These are phyloP conservation scores for Dendrobium huoshanense DNA, from an alignment of 106 monocot genomes.

Conservation along the genomic window DNA sequence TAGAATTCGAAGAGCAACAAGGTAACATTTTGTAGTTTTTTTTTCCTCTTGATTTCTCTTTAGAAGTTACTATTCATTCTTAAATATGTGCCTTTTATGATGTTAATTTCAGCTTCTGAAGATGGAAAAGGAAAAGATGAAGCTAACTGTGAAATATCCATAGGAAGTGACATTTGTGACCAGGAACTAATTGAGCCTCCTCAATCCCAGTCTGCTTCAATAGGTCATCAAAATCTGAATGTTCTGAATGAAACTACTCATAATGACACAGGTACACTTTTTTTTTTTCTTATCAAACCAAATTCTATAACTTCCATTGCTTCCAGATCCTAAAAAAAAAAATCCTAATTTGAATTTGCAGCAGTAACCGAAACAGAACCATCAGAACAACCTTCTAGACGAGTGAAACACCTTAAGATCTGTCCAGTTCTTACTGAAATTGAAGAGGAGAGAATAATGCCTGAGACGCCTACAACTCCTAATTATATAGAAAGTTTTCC, in stretches of 20 bases:
- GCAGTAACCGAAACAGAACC: slow-evolving; percentile 16
- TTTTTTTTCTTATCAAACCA: background rate
- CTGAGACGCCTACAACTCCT: slow-evolving; percentile 51
- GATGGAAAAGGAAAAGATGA: slow-evolving; percentile 23
- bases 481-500: background rate
- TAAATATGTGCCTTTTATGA: background rate
- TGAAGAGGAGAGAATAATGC: slow-evolving; percentile 46
- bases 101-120: slow-evolving; percentile 27
- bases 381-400: slow-evolving; percentile 1
- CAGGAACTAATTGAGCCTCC: slow-evolving; percentile 29
- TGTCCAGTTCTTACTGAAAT: slow-evolving; percentile 30
- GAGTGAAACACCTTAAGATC: slow-evolving; percentile 8
- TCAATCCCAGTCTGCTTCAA: background rate
- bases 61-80: background rate
- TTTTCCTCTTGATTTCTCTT: background rate
- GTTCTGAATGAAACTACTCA: background rate
- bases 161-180: slow-evolving; percentile 65
- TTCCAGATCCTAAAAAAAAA: background rate
- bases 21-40: background rate
- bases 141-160: slow-evolving; percentile 38
- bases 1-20: background rate
- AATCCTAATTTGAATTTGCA: background rate
- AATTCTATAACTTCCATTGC: background rate
- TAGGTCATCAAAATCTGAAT: slow-evolving; percentile 6
- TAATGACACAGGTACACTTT: slow-evolving; percentile 22